Base-by-base conservation (phyloP, 2,329 filamentous ascomycete genomes). In the Sporothrix pallida region DNA sequence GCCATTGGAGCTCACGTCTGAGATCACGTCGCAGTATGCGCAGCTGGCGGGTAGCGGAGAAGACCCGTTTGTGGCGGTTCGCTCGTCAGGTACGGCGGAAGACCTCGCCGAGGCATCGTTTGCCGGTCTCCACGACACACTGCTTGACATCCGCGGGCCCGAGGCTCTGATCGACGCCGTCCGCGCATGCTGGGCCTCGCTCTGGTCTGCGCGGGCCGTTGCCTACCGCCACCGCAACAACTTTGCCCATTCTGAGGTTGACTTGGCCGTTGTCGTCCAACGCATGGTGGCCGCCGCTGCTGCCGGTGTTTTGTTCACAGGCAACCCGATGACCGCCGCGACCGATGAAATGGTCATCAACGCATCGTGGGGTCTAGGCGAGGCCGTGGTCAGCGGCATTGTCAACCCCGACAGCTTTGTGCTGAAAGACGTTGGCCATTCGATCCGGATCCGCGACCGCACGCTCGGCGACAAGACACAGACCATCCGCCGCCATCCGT, bases 361-460 rank as follows among this genome's bases (percentile, higher is more conserved):
- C 8, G 31, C 31, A 0, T 63, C 31, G 5, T 44, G 58, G 58
- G 58, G 58, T 0, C 31, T 63, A 1, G 58, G 58, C 31, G 58
- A 63, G 2, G 58, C 58, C 1, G 31, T 63, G 1, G 58, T 63
- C 15, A 63, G 58, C 58, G 58, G 58, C 4, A 42, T 42, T 9
- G 58, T 63, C 15, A 63, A 44, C 15, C 58, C 58, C 4, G 58
- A 63, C 17, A 63, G 58, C 15, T 63, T 63, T 26, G 58, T 63
- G 1, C 58, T 63, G 5, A 63, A 63, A 15, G 31, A 63, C 31
- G 58, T 42, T 3, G 58, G 58, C 9, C 31, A 63, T 10, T 31
- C 15, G 1, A 31, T 63, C 3, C 58, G 58, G 15, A 63, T 62
- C 15, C 58, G 58, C 15, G 58, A 62, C 58, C 58, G 58, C 58